Percentiles rank a stretch among this genome's conserved stretches.
Conservation (phyloP, 805 yeast species). For the Pichia thaimueangensis region DNA sequence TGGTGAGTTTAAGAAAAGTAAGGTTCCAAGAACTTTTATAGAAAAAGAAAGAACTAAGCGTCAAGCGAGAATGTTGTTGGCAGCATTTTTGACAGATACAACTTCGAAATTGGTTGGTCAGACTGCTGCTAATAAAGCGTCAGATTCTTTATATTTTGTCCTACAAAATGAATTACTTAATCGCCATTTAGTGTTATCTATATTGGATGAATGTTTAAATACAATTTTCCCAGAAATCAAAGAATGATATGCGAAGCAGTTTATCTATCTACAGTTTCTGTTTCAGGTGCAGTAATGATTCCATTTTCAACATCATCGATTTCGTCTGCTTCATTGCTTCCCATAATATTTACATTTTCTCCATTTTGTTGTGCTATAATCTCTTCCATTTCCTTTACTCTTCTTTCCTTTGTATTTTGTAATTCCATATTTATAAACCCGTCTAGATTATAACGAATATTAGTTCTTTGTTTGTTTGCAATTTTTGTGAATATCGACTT, state of each 20-base stretch:
- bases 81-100: conserved; percentile 52
- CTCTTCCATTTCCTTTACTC: neutral
- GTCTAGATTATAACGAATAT: conserved; percentile 4
- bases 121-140: conserved; percentile 57
- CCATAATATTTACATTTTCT: no score
- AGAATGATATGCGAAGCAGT: no score
- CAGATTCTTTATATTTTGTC: conserved; percentile 52
- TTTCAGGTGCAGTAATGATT: no score
- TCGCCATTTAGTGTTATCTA: conserved; percentile 50
- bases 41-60: conserved; percentile 49
- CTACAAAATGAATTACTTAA: conserved; percentile 70
- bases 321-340: no score
- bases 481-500: neutral
- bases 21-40: conserved; percentile 37
- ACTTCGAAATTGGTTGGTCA: conserved; percentile 71
- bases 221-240: conserved; percentile 41
- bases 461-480: neutral
- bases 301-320: no score
- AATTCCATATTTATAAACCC: conserved; percentile 1
- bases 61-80: conserved; percentile 53
- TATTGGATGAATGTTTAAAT: conserved; percentile 51
- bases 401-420: neutral
- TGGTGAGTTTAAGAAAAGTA: conserved; percentile 42
- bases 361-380: neutral
- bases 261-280: no score